Conservation (phyloP, 1,284 basidiomycete species). For the Heliocybe sulcata region DNA sequence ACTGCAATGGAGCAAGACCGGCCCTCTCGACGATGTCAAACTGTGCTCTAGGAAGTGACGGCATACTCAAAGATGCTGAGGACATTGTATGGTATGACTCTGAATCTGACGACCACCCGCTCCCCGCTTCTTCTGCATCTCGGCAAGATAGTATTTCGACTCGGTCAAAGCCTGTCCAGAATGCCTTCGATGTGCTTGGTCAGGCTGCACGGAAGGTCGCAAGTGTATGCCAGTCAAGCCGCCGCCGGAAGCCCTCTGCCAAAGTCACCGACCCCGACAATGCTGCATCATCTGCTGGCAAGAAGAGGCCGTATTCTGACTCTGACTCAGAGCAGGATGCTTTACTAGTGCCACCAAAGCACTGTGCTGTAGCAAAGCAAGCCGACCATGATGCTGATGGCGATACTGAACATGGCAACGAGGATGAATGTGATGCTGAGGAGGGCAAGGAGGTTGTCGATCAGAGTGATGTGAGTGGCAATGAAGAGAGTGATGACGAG, state of each 20-base stretch:
- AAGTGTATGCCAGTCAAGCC: neutral
- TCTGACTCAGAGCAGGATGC: neutral
- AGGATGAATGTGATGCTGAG: neutral
- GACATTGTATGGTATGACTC: neutral
- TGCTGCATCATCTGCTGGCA: neutral
- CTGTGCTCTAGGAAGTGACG: neutral
- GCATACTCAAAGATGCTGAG: neutral
- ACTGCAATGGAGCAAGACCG: no score
- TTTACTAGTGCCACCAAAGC: neutral
- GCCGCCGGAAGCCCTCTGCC: neutral
- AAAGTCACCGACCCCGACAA: neutral
- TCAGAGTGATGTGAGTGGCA: neutral
- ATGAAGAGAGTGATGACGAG: neutral
- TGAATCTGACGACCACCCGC: neutral
- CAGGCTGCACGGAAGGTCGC: neutral
- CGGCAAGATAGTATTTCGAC: neutral
- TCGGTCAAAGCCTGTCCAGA: neutral
- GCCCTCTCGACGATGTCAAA: neutral
- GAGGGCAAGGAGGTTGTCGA: no score
- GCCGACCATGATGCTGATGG: no score
- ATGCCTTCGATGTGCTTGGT: neutral
- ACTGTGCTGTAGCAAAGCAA: neutral
- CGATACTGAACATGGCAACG: neutral
- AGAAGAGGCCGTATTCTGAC: no score
- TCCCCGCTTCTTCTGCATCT: neutral